A percentile compares a stretch with the other conserved stretches of the same genome.
Conservation (phyloP, 1,284 basidiomycete genomes). For the Erythrobasidium hasegawianum region DNA sequence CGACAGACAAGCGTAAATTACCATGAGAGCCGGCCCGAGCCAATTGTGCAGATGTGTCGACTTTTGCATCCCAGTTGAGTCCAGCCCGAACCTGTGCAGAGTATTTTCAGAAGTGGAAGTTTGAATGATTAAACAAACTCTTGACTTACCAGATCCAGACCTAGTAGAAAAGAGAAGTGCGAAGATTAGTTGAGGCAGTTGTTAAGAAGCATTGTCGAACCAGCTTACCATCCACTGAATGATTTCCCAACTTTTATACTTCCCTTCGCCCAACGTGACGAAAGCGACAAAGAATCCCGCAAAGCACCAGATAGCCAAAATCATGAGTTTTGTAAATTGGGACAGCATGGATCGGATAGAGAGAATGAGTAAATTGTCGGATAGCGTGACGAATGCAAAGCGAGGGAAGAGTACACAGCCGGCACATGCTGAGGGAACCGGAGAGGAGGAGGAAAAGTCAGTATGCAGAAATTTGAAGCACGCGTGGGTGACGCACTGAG, state of each 20-base stretch:
- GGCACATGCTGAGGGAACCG: conserved; percentile 10
- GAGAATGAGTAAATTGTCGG: conserved; percentile 51
- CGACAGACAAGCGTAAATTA: conserved; percentile 70
- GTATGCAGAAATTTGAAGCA: conserved; percentile 48
- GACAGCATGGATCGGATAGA: conserved; percentile 50
- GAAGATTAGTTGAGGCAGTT: no score
- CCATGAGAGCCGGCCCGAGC: conserved; percentile 57
- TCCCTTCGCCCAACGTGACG: conserved; percentile 25
- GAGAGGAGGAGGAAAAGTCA: background rate
- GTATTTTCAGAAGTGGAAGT: background rate
- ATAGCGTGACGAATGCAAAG: conserved; percentile 49
- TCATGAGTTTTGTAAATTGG: conserved; percentile 48
- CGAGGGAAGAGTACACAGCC: conserved; percentile 24
- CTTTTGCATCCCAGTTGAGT: conserved; percentile 33
- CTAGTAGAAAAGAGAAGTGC: no score
- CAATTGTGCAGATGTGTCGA: conserved; percentile 38
- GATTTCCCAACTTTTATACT: conserved; percentile 27
- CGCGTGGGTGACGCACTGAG: conserved; percentile 46
- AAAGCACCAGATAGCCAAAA: conserved; percentile 42
- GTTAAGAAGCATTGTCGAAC: no score
- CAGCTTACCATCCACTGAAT: conserved; percentile 28
- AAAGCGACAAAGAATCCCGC: conserved; percentile 35
- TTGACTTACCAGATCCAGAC: no score
- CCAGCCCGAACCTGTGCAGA: conserved; percentile 34
- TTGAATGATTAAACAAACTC: background rate